These are phyloP conservation scores for Gigaspora rosea DNA, from an alignment of 192 early-diverging fungal species.

Conservation along the genomic window DNA sequence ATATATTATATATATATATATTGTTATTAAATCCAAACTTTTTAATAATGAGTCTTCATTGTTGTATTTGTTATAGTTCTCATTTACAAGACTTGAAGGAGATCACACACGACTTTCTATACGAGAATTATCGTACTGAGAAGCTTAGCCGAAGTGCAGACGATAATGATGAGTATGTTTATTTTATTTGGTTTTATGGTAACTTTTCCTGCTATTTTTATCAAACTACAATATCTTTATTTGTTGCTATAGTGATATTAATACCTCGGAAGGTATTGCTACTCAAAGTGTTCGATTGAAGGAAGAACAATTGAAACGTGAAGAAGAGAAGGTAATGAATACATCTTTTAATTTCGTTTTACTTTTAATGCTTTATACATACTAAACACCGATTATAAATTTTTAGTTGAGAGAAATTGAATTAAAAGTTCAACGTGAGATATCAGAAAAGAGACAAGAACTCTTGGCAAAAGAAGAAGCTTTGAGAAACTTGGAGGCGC, in stretches of 20 bases:
- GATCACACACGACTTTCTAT: constrained; percentile 93
- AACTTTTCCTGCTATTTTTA: too few species aligned
- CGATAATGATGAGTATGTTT: constrained; percentile 41
- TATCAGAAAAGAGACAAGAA: constrained; percentile 59
- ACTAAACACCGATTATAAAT: neutral
- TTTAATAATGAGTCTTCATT: neutral
- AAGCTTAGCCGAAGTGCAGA: constrained; percentile 67
- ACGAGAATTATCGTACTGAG: constrained; percentile 93
- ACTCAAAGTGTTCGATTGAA: constrained; percentile 44
- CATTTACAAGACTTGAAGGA: constrained; percentile 98
- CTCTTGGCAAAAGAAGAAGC: constrained; percentile 60
- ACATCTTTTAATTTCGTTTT: neutral
- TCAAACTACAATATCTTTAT: neutral
- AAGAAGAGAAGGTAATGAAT: constrained; percentile 50
- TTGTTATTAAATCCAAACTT: neutral
- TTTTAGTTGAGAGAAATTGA: constrained; percentile 53
- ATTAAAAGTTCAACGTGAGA: constrained; percentile 53
- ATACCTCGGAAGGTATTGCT: constrained; percentile 23
- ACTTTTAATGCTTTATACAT: too few species aligned
- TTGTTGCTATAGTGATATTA: neutral
- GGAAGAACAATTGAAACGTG: constrained; percentile 56
- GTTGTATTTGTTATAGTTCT: constrained; percentile 58
- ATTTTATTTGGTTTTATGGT: neutral
- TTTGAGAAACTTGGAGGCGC: constrained; percentile 49
- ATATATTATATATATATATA: neutral